Evolutionary conservation across 176 grass and related monocot genomes (phyloP), one percentile per base, ranked within the genome.

Genomic region (Phragmites australis): DNA sequence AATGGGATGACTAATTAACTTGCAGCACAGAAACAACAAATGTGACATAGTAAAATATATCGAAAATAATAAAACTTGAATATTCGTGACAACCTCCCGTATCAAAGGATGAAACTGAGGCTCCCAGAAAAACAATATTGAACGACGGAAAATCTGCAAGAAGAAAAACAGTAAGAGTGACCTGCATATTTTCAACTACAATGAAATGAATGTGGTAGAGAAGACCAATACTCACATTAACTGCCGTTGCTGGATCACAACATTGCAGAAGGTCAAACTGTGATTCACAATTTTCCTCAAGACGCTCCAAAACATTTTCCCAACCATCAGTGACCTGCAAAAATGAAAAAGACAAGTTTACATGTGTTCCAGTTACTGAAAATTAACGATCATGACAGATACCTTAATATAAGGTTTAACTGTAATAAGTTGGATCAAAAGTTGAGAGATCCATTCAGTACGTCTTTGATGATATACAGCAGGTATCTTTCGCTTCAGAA

Each of bases 91-190:
- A 50, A 80, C 77, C 77, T 68, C 62, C 17, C 62, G 77, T 54
- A 80, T 80, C 62, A 80, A 42, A 12, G 77, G 77, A 80, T 80
- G 62, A 68, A 80, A 80, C 32, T 41, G 32, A 67, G 77, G 62
- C 16, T 80, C 77, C 77, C 62, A 42, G 34, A 23, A 80, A 54
- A 25, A 54, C 32, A 80, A 68, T 41, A 80, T 22, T 18, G 45
- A 52, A 79, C 11, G 19, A 51, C 47, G 10, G 8, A 79, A 50
- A 31, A 51, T 50, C 58, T 65, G 53, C 26, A 52, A 27, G 29
- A 78, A 43, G 16, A 31, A 9, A 23, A 25, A 68, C 68, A 54
- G 29, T 8, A 51, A 74, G 18, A 54, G 9, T 74, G 12, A n/a
- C 0, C 0, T 53, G 1, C 10, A 8, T 6, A 40, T 37, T 23